Conservation (phyloP, 225 moss, liverwort and hornwort genomes). For the Marchantia polymorpha region DNA sequence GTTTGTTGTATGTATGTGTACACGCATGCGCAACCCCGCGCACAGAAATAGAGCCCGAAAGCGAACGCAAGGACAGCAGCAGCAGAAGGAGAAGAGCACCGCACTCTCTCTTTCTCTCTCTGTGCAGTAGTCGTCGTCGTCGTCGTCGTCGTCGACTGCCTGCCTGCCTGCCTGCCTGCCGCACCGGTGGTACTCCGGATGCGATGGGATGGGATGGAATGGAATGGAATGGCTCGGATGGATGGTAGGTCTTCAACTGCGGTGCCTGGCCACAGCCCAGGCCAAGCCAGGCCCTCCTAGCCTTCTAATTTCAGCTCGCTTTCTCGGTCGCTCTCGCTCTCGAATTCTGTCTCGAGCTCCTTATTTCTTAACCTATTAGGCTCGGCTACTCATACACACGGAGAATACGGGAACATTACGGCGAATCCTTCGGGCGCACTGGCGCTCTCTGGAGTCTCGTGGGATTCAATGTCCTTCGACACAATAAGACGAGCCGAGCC, state of each 20-base stretch:
- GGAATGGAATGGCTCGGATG: too few relatives aligned
- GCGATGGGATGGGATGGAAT: too few relatives aligned
- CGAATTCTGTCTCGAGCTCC: background rate
- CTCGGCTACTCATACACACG: background rate
- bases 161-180: too few relatives aligned
- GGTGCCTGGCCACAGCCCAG: background rate
- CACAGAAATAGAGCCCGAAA: background rate
- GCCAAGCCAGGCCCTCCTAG: background rate
- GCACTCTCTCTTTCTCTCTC: background rate
- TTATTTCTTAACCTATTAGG: background rate
- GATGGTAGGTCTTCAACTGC: too few relatives aligned
- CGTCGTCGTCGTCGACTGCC: too few relatives aligned
- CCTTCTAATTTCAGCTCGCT: background rate
- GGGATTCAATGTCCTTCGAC: background rate
- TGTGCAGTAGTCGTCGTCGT: too few relatives aligned
- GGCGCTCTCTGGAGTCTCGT: background rate
- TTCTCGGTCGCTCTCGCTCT: background rate
- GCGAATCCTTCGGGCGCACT: constrained; percentile 3
- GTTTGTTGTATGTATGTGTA: constrained; percentile 3
- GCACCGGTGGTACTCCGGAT: too few relatives aligned
- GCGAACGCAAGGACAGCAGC: background rate
- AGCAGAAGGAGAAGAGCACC: background rate
- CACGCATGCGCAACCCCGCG: constrained; percentile 4
- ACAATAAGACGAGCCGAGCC: background rate
- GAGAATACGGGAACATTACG: constrained; percentile 1